phyloP scores from a whole-genome alignment of 1,284 basidiomycete species.

The Veloboletus limbatus region DNA sequence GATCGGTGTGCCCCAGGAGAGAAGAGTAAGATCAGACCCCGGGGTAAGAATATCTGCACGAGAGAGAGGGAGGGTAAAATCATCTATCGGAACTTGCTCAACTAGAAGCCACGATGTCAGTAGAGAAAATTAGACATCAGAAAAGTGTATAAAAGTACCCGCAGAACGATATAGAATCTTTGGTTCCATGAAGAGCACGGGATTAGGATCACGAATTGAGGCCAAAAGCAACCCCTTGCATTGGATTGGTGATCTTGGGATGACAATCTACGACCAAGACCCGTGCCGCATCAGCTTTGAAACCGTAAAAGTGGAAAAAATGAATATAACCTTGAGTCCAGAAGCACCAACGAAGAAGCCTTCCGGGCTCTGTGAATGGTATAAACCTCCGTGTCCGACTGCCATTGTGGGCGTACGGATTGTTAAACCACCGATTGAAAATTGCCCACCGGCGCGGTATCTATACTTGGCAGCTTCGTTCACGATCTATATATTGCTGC shows the following conservation, averaged over 20 bases:
- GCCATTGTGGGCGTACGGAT: constrained; percentile 87
- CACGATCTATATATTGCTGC: constrained; percentile 60
- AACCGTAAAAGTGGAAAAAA: neutral
- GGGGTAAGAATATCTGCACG: constrained; percentile 72
- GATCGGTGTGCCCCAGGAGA: constrained; percentile 90
- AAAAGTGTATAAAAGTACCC: constrained; percentile 37
- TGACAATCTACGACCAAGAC: constrained; percentile 60
- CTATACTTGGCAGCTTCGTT: constrained; percentile 95
- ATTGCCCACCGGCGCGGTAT: constrained; percentile 86
- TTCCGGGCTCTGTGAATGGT: constrained; percentile 94
- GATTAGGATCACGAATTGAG: constrained; percentile 89
- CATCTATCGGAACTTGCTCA: constrained; percentile 89
- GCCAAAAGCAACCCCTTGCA: constrained; percentile 88
- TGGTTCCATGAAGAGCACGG: constrained; percentile 93
- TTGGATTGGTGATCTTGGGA: constrained; percentile 91
- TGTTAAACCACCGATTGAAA: constrained; percentile 82
- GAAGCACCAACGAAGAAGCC: constrained; percentile 91
- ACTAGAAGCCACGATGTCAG: constrained; percentile 44
- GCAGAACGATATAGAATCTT: constrained; percentile 86
- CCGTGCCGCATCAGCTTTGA: neutral
- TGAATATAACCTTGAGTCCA: constrained; percentile 71
- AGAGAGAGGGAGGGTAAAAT: constrained; percentile 79
- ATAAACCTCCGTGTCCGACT: constrained; percentile 90
- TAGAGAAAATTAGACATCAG: neutral
- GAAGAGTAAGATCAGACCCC: constrained; percentile 82